phyloP scores from a whole-genome alignment of 805 yeast genomes.

The Candida ficus region DNA sequence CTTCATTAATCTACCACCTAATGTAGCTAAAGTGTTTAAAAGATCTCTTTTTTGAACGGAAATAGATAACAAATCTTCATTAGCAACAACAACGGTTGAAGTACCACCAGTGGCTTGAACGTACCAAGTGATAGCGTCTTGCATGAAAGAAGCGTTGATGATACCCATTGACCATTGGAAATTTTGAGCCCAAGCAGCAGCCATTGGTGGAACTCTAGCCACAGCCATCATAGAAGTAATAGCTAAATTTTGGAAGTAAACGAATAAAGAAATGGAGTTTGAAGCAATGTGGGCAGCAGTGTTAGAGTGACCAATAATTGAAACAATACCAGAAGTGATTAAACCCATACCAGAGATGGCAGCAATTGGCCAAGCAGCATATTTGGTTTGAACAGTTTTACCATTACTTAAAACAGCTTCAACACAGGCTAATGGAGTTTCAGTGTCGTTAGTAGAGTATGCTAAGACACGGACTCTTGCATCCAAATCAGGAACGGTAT shows the following conservation, averaged over 20 bases:
- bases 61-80: slow-evolving; percentile 63
- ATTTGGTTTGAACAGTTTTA: slow-evolving; percentile 88
- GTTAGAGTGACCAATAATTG: slow-evolving; percentile 80
- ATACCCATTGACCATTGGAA: slow-evolving; percentile 95
- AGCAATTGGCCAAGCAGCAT: slow-evolving; percentile 94
- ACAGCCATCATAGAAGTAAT: slow-evolving; percentile 82
- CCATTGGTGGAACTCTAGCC: slow-evolving; percentile 85
- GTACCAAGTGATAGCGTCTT: slow-evolving; percentile 77
- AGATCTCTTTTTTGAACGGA: slow-evolving; percentile 66
- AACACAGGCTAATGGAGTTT: slow-evolving; percentile 77
- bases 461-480: slow-evolving; percentile 80
- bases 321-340: slow-evolving; percentile 71
- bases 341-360: slow-evolving; percentile 85
- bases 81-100: slow-evolving; percentile 67
- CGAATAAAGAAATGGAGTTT: slow-evolving; percentile 75
- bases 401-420: slow-evolving; percentile 84
- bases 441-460: slow-evolving; percentile 43
- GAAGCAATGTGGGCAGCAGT: slow-evolving; percentile 90
- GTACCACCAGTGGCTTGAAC: slow-evolving; percentile 86
- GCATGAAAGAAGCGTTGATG: slow-evolving; percentile 76
- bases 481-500: slow-evolving; percentile 88
- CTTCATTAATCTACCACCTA: slow-evolving; percentile 25
- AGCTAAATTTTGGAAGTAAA: slow-evolving; percentile 85
- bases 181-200: slow-evolving; percentile 87
- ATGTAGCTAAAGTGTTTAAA: slow-evolving; percentile 10